Evolutionary conservation across 106 monocot species (phyloP).

Genomic region (Alisma plantagoaquatica): DNA sequence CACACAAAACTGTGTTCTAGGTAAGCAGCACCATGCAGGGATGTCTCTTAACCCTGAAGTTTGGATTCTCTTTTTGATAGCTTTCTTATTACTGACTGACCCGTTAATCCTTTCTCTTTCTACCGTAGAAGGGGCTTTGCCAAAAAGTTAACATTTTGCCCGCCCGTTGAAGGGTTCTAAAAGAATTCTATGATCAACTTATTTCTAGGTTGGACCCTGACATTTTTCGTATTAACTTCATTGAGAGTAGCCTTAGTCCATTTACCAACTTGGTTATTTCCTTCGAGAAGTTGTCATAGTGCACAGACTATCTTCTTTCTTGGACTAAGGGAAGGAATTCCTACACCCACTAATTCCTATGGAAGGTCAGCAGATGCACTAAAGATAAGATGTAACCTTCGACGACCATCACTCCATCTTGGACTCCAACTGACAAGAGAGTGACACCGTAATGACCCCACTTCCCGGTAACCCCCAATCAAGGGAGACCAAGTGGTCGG

Average conservation of each 20-base stretch:
- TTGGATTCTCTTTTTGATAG: constrained; percentile 6
- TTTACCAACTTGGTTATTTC: too few relatives aligned
- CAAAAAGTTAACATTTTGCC: constrained; percentile 8
- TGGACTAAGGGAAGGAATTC: constrained; percentile 74
- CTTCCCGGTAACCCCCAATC: too few relatives aligned
- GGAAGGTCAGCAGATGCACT: constrained; percentile 8
- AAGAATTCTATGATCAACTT: constrained; percentile 94
- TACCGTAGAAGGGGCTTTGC: constrained; percentile 2
- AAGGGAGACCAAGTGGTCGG: too few relatives aligned
- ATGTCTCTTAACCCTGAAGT: constrained; percentile 39
- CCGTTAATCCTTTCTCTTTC: constrained; percentile 16
- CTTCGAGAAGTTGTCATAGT: constrained; percentile 44
- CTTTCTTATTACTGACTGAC: constrained; percentile 15
- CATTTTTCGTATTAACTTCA: constrained; percentile 11
- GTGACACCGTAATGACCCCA: too few relatives aligned
- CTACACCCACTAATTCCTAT: constrained; percentile 73
- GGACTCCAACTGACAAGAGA: constrained; percentile 93
- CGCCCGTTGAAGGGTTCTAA: constrained; percentile 19
- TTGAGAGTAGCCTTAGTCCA: constrained; percentile 8
- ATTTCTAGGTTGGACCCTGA: constrained; percentile 33
- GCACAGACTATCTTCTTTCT: constrained; percentile 87
- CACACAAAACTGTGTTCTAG: constrained; percentile 96
- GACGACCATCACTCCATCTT: constrained; percentile 34
- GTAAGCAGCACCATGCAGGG: constrained; percentile 84
- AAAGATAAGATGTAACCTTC: constrained; percentile 24